Base-by-base conservation (phyloP, 2,329 filamentous ascomycete genomes). In the Penicillium sp. region DNA sequence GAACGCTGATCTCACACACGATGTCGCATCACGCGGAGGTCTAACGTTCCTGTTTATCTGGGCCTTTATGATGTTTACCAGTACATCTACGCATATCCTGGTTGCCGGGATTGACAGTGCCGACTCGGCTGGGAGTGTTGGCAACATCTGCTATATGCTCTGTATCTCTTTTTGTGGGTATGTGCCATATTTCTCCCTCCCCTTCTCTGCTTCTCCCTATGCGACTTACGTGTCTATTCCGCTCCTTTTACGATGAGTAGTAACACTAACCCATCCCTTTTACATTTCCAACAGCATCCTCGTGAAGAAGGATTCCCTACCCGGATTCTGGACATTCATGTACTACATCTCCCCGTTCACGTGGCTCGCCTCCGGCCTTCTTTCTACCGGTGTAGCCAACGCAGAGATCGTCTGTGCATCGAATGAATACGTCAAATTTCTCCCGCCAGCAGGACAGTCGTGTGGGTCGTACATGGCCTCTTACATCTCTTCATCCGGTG, bases 41-140 rank as follows among this genome's bases (percentile, higher is more conserved):
- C 75, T 90, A 1, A 83, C 89, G 54, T 80, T 89, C 15, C 75
- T 90, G 2, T 83, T 86, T 65, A 78, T 81, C 61, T 79, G 87
- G 57, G 80, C 85, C 58, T 85, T 90, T 61, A 80, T 91, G 69
- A 75, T 91, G 61, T 91, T 86, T 71, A 82, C 86, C 31, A 84
- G 81, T 27, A 85, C 88, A 0, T 90, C 91, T 63, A 85, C 87
- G 0, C 84, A 89, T 62, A 85, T 91, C 82, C 81, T 84, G 27
- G 88, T 91, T 56, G 84, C 86, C 4, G 49, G 50, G 0, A 51
- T 61, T 2, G 56, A 58, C 3, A 50, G 19, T 13, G 47, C 1
- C 1, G 81, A 87, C 9, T 38, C 37, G 17, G 37, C 37, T 19
- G 37, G 37, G 4, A 38, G 37, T 38, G 37, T 38, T 5, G 37